Evolutionary conservation across 2,329 filamentous ascomycete genomes (phyloP).

Genomic region (Venturia nashicola): DNA sequence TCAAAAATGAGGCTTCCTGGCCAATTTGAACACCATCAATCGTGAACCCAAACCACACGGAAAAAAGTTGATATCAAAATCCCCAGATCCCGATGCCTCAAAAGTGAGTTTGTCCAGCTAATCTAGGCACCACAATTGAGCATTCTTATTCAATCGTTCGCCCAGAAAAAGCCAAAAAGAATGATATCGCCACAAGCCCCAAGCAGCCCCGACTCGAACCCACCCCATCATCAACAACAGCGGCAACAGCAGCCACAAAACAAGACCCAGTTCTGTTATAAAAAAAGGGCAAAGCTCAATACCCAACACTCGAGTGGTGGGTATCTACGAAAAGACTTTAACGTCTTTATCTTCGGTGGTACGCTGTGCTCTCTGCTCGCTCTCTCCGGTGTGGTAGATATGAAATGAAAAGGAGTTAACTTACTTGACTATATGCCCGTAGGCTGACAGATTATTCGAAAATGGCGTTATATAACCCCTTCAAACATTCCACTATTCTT

Average conservation of each 20-base stretch:
- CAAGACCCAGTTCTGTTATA: not conserved
- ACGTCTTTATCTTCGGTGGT: not conserved
- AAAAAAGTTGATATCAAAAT: not conserved
- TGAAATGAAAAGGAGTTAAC: not conserved
- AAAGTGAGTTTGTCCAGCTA: not conserved
- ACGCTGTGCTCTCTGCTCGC: not conserved
- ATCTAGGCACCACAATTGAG: not conserved
- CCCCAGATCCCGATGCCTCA: too few species aligned
- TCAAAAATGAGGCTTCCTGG: not conserved
- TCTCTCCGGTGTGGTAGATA: not conserved
- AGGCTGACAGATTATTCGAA: not conserved
- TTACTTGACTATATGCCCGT: not conserved
- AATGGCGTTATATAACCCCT: not conserved
- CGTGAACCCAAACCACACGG: not conserved
- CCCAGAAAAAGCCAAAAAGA: not conserved
- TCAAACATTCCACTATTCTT: not conserved
- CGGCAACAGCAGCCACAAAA: not conserved
- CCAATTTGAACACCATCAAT: not conserved
- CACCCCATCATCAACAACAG: not conserved
- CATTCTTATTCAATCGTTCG: not conserved
- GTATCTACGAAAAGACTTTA: not conserved
- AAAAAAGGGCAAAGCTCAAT: not conserved
- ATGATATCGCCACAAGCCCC: not conserved
- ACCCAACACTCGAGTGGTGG: not conserved
- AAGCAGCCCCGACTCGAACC: not conserved